Evolutionary conservation across 352 stramenopile species (phyloP).

Genomic region (Globisporangium camurandrum): DNA sequence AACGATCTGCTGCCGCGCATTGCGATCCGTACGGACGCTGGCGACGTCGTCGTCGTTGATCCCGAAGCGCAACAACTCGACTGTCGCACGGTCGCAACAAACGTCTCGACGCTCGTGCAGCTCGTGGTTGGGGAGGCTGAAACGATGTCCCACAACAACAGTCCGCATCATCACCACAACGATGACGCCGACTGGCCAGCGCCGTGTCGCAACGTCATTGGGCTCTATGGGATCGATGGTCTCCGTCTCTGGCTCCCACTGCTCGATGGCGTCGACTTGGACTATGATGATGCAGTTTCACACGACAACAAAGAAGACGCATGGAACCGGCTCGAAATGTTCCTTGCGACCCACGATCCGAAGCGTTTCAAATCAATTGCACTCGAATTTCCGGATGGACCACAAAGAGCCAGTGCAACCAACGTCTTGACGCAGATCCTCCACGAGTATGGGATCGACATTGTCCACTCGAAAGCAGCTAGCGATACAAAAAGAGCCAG

Average conservation of each 20-base stretch:
- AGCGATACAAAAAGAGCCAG: no score
- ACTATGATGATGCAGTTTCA: conserved; percentile 50
- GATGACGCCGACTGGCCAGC: conserved; percentile 35
- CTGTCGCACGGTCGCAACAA: conserved; percentile 53
- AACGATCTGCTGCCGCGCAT: conserved; percentile 67
- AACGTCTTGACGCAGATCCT: conserved; percentile 71
- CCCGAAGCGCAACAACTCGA: conserved; percentile 61
- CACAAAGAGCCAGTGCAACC: conserved; percentile 40
- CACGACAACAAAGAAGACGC: no score
- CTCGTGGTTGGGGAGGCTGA: conserved; percentile 30
- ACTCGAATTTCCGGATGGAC: conserved; percentile 68
- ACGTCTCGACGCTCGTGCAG: conserved; percentile 55
- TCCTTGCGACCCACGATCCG: conserved; percentile 74
- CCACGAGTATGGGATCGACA: conserved; percentile 55
- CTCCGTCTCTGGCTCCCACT: conserved; percentile 74
- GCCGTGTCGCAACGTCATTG: conserved; percentile 54
- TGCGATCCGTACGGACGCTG: conserved; percentile 37
- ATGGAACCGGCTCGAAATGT: conserved; percentile 47
- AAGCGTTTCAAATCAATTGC: conserved; percentile 74
- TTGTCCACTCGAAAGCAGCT: not conserved
- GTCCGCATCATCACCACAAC: no score
- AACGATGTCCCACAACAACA: not conserved
- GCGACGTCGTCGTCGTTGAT: conserved; percentile 73
- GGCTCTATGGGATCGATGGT: conserved; percentile 63
- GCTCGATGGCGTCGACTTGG: conserved; percentile 69